Base-by-base conservation (phyloP, 805 yeast genomes). In the Priceomyces fermenticarens region DNA sequence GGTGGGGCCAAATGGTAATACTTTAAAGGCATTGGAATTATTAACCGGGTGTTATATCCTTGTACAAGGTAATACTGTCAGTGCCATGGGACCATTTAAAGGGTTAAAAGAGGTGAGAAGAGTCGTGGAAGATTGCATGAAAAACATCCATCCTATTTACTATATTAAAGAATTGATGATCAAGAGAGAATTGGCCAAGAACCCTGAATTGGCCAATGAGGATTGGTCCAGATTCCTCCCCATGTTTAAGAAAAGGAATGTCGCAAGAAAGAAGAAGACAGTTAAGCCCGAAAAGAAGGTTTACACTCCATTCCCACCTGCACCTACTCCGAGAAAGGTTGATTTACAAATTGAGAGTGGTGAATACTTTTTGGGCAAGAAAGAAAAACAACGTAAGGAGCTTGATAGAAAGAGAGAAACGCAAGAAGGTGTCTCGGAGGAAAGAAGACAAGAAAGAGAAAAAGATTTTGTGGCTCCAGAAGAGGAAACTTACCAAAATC, bases 241-340 rank as follows among this genome's bases (percentile, higher is more conserved):
- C 16, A 89, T 85, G 73, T 93, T 93, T 73, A 93, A 88, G 79
- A 93, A 91, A 77, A 83, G 90, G 64, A 89, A 89, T 58, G 96
- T 91, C 50, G 95, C 95, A 29, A 83, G 99, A 59, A 86, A 86
- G 83, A 84, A 84, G 75, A 86, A 86, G 83, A 83, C 84, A 73
- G 86, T 93, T 45, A 80, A 77, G 65, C 78, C 67, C 53, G 82
- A 77, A 65, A 75, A 76, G 75, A 90, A 84, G 67, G 83, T 80
- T 3, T 91, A 91, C 78, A 93, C 99, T 27, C 98, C 99, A 60
- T 93, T 93, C 89, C 99, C 99, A 70, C 98, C 99, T 54, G 86
- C 88, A 39, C 99, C 88, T 68, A 79, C 81, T 51, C 99, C 98
- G 58, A 85, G 98, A 74, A 90, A 93, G 86, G 75, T 93, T 65